phyloP scores from a whole-genome alignment of 768 basidiomycete genomes.

The Mrakia frigida region DNA sequence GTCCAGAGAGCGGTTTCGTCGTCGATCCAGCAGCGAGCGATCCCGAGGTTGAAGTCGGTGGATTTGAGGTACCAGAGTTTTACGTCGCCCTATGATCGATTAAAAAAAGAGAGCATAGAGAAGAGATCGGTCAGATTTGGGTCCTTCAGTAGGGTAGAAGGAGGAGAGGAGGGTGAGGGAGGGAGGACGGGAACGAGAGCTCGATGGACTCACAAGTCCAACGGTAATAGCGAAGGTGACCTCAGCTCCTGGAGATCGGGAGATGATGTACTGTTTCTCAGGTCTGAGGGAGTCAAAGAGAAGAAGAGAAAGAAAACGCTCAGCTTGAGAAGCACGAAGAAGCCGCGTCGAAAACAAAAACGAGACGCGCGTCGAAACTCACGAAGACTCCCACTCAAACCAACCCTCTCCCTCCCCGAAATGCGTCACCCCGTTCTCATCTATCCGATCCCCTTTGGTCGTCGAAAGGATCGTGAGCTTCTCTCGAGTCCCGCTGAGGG shows the following conservation, averaged over 20 bases:
- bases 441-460: not conserved
- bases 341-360: not conserved
- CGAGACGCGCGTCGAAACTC: not conserved
- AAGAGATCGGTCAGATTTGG: too few species aligned
- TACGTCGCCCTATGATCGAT: not conserved
- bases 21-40: not conserved
- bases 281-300: not conserved
- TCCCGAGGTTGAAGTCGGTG: not conserved
- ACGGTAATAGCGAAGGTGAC: not conserved
- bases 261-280: not conserved
- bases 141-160: not conserved
- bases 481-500: not conserved
- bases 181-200: too few species aligned
- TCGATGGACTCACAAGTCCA: not conserved
- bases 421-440: not conserved
- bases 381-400: not conserved
- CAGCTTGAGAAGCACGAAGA: not conserved
- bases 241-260: not conserved
- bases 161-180: not conserved
- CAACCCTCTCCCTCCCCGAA: not conserved
- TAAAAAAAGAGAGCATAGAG: too few species aligned
- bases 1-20: not conserved
- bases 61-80: conserved; percentile 3
- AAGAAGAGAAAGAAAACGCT: not conserved
- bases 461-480: not conserved